Evolutionary conservation across 352 stramenopile species (phyloP), one percentile per base, ranked within the genome.

Genomic region (Phytophthora pini): DNA sequence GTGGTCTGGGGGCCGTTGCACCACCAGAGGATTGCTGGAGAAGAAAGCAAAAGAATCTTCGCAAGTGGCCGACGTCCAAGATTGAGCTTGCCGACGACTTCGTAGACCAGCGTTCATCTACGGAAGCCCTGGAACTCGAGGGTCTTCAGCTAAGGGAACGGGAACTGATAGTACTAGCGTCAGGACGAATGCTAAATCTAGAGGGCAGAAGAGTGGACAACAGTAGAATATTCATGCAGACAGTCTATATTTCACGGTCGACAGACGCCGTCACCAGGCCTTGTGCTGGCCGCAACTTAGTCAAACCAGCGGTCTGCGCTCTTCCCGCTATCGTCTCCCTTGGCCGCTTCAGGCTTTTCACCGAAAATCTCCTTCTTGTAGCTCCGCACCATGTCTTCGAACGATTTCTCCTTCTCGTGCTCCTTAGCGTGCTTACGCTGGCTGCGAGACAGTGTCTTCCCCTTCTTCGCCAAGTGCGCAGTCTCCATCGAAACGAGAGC

Each of bases 281-380:
- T 32, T 27, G 51, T 45, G 31, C 36, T 43, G 40, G 46, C 46
- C 39, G 4, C 43, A 20, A 47, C 49, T 70, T 81, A 93, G 44
- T 90, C 80, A 55, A 93, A 93, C 84, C 84, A 93, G 44, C 84
- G 84, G 38, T 90, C 74, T 41, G 71, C 56, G 27, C 47, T 66
- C 40, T 71, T 66, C 9, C 26, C 34, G 34, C 32, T 64, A 15
- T 68, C 61, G 27, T 61, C 70, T 15, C 41, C 51, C 29, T 69
- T 65, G 11, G 47, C 50, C 7, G 20, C 20, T 44, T 24, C 51
- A 24, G 69, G 15, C 12, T 82, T 82, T 9, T 84, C 78, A 5
- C 83, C 83, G 53, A 95, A 95, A 36, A 95, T 84, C 56, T 93
- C 80, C 64, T 89, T 81, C 78, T 93, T 95, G 84, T 95, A 95